phyloP scores from a whole-genome alignment of 2,329 filamentous ascomycete species.

The Pestalotiopsis sp. region DNA sequence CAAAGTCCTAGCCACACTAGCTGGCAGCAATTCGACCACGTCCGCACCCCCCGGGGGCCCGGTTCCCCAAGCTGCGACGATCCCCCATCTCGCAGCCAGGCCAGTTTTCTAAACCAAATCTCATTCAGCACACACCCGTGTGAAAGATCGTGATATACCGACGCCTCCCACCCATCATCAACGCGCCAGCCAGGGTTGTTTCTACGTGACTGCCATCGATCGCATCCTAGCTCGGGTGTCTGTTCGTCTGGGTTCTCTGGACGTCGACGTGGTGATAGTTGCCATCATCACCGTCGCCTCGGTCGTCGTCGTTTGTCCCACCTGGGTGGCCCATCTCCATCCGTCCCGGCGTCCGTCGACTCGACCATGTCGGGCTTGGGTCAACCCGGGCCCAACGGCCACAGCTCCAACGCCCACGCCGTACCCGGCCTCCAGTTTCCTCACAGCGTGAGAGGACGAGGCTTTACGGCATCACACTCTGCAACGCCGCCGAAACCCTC shows the following conservation, averaged over 20 bases:
- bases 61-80: constrained; percentile 1
- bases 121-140: constrained; percentile 15
- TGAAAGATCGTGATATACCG: constrained; percentile 18
- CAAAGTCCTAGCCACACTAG: neutral
- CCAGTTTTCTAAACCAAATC: constrained; percentile 5
- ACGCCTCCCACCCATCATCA: constrained; percentile 14
- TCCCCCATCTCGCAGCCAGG: constrained; percentile 9
- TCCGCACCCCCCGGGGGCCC: neutral
- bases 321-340: constrained; percentile 21
- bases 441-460: constrained; percentile 46
- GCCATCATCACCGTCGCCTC: neutral
- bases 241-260: neutral
- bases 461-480: constrained; percentile 50
- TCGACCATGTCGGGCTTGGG: constrained; percentile 52
- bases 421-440: constrained; percentile 50
- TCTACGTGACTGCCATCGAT: neutral
- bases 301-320: constrained; percentile 17
- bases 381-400: constrained; percentile 47
- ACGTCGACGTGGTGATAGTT: neutral
- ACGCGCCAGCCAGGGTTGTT: constrained; percentile 11
- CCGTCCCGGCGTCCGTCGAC: constrained; percentile 19
- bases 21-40: neutral
- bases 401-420: constrained; percentile 49
- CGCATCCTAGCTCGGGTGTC: constrained; percentile 15
- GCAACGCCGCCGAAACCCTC: constrained; percentile 58